phyloP scores from a whole-genome alignment of 2,329 filamentous ascomycete species.

The Knoxdaviesia proteae region DNA sequence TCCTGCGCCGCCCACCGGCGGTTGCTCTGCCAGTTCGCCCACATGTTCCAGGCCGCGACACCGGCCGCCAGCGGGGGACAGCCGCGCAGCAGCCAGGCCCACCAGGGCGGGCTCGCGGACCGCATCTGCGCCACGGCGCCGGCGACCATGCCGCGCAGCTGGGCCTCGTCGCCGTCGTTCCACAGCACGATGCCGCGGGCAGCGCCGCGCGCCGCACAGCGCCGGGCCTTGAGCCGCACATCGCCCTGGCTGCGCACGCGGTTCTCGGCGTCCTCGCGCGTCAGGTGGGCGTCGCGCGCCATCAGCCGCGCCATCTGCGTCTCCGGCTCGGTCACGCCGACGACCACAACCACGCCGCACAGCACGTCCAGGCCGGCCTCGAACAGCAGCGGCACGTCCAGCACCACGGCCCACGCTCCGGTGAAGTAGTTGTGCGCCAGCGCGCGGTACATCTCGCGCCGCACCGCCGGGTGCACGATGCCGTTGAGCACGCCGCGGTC shows the following conservation, averaged over 20 bases:
- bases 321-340: slow-evolving; percentile 59
- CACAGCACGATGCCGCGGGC: slow-evolving; percentile 63
- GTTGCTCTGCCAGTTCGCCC: slow-evolving; percentile 29
- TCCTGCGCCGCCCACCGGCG: slow-evolving; percentile 45
- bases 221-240: slow-evolving; percentile 60
- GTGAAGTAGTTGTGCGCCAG: slow-evolving; percentile 52
- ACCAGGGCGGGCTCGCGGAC: slow-evolving; percentile 53
- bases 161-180: slow-evolving; percentile 63
- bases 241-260: slow-evolving; percentile 73
- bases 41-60: slow-evolving; percentile 58
- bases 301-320: slow-evolving; percentile 67
- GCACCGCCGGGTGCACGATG: slow-evolving; percentile 84
- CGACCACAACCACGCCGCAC: slow-evolving; percentile 71
- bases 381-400: slow-evolving; percentile 83
- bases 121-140: slow-evolving; percentile 43
- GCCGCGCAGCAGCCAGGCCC: slow-evolving; percentile 50
- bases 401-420: slow-evolving; percentile 72
- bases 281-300: slow-evolving; percentile 57
- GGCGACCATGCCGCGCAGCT: slow-evolving; percentile 46
- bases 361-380: slow-evolving; percentile 71
- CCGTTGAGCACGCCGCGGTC: slow-evolving; percentile 65
- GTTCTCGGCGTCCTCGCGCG: slow-evolving; percentile 69
- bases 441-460: slow-evolving; percentile 57
- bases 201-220: slow-evolving; percentile 43
- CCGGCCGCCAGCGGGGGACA: slow-evolving; percentile 59